A percentile compares a stretch with the other conserved stretches of the same genome.
Evolutionary conservation across 2,329 filamentous ascomycete genomes (phyloP).

Genomic region (Aspergillus eucalypticola): DNA sequence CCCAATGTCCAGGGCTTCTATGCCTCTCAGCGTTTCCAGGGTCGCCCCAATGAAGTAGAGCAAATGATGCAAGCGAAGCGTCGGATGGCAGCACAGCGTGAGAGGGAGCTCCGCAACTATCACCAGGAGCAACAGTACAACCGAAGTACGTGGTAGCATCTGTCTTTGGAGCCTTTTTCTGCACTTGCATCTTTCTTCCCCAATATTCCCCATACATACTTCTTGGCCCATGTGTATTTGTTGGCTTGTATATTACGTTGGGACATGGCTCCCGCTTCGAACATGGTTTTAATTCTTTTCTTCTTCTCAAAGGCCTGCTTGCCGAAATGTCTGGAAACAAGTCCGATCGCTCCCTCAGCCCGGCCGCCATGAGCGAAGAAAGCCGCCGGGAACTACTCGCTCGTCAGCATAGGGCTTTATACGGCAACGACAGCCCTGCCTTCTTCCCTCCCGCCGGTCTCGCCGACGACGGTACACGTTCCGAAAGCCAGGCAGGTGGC

Average conservation of each 20-base stretch:
- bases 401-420: constrained; percentile 90
- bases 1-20: constrained; percentile 92
- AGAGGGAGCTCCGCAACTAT: constrained; percentile 98
- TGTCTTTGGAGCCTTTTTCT: constrained; percentile 30
- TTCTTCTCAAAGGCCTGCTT: constrained; percentile 58
- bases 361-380: constrained; percentile 86
- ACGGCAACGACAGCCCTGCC: constrained; percentile 69
- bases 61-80: constrained; percentile 99
- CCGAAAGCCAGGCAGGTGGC: constrained; percentile 66
- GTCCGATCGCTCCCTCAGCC: constrained; percentile 82
- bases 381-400: constrained; percentile 94
- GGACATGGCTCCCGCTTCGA: constrained; percentile 32
- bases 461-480: constrained; percentile 67
- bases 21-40: constrained; percentile 87
- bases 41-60: constrained; percentile 86
- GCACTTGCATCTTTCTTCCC: constrained; percentile 28
- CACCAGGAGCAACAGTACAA: constrained; percentile 99
- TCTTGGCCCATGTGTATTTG: constrained; percentile 43
- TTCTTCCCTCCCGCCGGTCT: constrained; percentile 69
- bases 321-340: constrained; percentile 73
- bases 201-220: constrained; percentile 38
- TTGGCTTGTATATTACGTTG: constrained; percentile 48
- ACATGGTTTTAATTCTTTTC: constrained; percentile 45
- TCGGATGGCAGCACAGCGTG: constrained; percentile 97
- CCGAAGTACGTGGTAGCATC: constrained; percentile 71